Conservation (phyloP, 257 asterid genomes). For the Orobanche coerulescens region DNA sequence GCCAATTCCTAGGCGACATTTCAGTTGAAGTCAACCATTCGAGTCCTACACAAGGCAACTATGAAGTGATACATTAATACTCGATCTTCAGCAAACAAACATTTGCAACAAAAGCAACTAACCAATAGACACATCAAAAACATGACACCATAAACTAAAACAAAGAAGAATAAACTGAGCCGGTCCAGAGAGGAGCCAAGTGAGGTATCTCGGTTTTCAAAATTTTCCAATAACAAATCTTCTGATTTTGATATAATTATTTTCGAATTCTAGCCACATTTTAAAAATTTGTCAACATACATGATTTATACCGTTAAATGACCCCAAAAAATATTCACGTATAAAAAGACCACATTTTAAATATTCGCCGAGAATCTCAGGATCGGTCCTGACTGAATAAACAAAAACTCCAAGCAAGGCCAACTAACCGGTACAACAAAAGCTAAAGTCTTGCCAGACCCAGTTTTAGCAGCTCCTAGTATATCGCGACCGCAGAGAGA, state of each 20-base stretch:
- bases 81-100: neutral
- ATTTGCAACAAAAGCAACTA: neutral
- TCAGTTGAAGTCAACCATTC: neutral
- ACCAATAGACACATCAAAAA: neutral
- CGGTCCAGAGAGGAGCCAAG: too few relatives aligned
- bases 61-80: neutral
- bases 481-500: conserved; percentile 84
- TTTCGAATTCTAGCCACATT: too few relatives aligned
- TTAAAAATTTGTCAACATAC: too few relatives aligned
- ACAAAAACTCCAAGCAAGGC: neutral
- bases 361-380: neutral
- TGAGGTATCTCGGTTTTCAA: too few relatives aligned
- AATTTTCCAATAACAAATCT: too few relatives aligned
- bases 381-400: neutral
- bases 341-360: too few relatives aligned
- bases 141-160: neutral
- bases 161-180: neutral
- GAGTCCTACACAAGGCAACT: neutral
- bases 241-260: too few relatives aligned
- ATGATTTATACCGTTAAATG: too few relatives aligned
- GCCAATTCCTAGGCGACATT: neutral
- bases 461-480: conserved; percentile 97
- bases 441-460: conserved; percentile 94
- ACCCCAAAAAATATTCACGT: too few relatives aligned
- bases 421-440: conserved; percentile 72